phyloP scores from a whole-genome alignment of 257 asterid genomes.

The Asclepias syriaca region DNA sequence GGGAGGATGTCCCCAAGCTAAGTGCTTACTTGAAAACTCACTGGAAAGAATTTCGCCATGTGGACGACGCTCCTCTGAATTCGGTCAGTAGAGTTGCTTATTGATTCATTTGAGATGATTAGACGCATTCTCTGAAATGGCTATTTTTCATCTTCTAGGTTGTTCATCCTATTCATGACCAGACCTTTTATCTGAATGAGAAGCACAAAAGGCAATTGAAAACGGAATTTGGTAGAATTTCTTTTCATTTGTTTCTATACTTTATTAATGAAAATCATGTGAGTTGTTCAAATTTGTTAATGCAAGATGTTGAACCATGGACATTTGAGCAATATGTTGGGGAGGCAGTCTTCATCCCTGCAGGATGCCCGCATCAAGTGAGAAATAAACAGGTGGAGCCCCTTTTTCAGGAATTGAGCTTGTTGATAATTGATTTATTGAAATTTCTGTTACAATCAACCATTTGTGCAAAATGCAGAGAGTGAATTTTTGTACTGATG shows the following conservation, averaged over 20 bases:
- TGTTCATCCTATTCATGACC: conserved; percentile 48
- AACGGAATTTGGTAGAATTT: conserved; percentile 34
- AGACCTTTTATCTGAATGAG: conserved; percentile 39
- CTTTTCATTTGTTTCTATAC: neutral
- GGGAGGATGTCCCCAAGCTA: conserved; percentile 46
- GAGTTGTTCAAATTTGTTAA: neutral
- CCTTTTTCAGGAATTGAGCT: neutral
- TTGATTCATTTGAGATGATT: conserved; percentile 1
- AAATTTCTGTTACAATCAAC: neutral
- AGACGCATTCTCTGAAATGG: conserved; percentile 1
- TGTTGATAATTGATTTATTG: neutral
- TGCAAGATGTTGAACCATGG: conserved; percentile 40
- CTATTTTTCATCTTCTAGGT: conserved; percentile 23
- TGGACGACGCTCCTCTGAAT: conserved; percentile 22
- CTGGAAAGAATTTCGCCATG: conserved; percentile 33
- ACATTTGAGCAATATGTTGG: conserved; percentile 41
- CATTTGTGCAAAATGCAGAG: neutral
- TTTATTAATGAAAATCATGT: neutral
- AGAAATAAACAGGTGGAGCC: conserved; percentile 39
- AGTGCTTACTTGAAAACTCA: conserved; percentile 36
- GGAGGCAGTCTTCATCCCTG: conserved; percentile 44
- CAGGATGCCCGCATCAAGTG: conserved; percentile 50
- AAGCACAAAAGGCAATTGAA: conserved; percentile 37
- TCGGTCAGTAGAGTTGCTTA: conserved; percentile 21
- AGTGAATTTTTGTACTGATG: too few species aligned